phyloP scores from a whole-genome alignment of 805 yeast genomes.

The Candida golubevii region DNA sequence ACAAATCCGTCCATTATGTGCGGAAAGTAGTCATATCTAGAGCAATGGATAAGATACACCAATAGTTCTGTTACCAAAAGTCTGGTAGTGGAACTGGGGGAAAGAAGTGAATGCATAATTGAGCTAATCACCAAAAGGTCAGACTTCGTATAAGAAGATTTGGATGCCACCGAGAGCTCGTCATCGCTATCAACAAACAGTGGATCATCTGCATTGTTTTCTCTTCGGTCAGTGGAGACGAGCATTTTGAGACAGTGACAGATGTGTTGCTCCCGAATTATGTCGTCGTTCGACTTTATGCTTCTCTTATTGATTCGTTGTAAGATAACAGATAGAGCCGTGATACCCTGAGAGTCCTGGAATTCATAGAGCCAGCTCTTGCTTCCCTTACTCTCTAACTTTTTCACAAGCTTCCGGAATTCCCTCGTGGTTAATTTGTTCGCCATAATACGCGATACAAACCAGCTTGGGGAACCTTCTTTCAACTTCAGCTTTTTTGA shows the following conservation, averaged over 20 bases:
- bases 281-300: constrained; percentile 42
- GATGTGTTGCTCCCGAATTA: constrained; percentile 36
- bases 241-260: constrained; percentile 36
- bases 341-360: constrained; percentile 40
- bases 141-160: constrained; percentile 15
- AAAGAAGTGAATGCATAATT: constrained; percentile 34
- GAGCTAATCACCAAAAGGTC: constrained; percentile 33
- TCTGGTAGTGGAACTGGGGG: constrained; percentile 39
- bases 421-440: constrained; percentile 31
- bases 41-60: constrained; percentile 28
- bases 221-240: constrained; percentile 23
- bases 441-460: constrained; percentile 33
- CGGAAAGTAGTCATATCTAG: constrained; percentile 19
- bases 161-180: constrained; percentile 7
- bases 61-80: constrained; percentile 39
- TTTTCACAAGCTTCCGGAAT: constrained; percentile 32
- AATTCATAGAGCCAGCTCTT: constrained; percentile 30
- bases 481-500: constrained; percentile 24
- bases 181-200: constrained; percentile 7
- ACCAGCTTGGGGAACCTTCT: constrained; percentile 42
- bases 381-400: constrained; percentile 23
- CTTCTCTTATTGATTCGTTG: constrained; percentile 37
- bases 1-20: constrained; percentile 30
- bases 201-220: constrained; percentile 6
- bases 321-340: constrained; percentile 37